These are phyloP conservation scores for Collybia sp. DNA, from an alignment of 768 basidiomycete species.

Conservation along the genomic window DNA sequence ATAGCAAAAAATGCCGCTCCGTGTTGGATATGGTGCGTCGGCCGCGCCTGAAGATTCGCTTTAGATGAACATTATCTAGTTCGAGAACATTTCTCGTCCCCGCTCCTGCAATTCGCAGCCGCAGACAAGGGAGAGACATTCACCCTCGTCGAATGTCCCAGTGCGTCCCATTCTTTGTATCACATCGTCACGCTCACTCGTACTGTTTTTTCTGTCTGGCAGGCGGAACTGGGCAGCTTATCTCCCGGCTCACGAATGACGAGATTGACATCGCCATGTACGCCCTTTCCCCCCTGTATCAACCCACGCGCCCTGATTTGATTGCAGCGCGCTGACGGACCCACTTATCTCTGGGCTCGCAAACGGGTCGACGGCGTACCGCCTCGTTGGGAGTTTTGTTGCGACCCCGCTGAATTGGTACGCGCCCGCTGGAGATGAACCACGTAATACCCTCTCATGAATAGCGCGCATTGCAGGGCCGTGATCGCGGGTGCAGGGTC, in stretches of 20 bases:
- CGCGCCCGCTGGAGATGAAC: slow-evolving; percentile 6
- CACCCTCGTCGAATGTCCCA: slow-evolving; percentile 84
- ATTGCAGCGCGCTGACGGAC: slow-evolving; percentile 74
- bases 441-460: neutral
- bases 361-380: slow-evolving; percentile 84
- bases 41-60: neutral
- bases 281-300: slow-evolving; percentile 10
- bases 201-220: too few relatives aligned
- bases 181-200: slow-evolving; percentile 4
- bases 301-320: neutral
- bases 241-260: slow-evolving; percentile 65
- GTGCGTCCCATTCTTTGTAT: slow-evolving; percentile 32
- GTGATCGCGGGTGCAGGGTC: slow-evolving; percentile 85
- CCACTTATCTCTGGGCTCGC: slow-evolving; percentile 89
- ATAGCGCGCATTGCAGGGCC: slow-evolving; percentile 54
- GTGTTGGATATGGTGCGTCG: slow-evolving; percentile 42
- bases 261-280: slow-evolving; percentile 85
- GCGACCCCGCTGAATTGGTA: slow-evolving; percentile 86
- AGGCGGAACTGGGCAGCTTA: slow-evolving; percentile 88
- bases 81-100: slow-evolving; percentile 88
- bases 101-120: slow-evolving; percentile 80
- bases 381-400: slow-evolving; percentile 90
- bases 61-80: slow-evolving; percentile 32
- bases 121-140: slow-evolving; percentile 70
- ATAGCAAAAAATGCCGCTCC: slow-evolving; percentile 24